Evolutionary conservation across 2,329 filamentous ascomycete genomes (phyloP).

Genomic region (Parasarocladium wereldwijsianum): DNA sequence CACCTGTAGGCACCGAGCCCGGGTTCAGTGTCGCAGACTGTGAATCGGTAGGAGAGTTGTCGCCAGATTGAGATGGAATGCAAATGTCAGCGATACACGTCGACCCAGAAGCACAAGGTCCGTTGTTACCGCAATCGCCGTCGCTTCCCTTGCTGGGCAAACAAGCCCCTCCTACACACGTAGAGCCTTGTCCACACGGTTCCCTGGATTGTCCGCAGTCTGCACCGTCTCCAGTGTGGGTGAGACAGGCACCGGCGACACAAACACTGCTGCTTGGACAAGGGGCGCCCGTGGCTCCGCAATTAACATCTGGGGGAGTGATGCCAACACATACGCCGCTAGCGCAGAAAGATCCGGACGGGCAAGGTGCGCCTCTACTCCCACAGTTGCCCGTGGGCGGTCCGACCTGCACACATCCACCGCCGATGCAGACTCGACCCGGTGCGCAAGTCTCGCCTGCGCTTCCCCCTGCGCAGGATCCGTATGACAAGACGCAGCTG

Average conservation of each 20-base stretch:
- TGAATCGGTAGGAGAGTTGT: too few relatives aligned
- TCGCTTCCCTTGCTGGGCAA: background rate
- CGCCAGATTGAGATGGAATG: too few relatives aligned
- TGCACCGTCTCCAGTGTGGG: background rate
- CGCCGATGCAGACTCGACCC: constrained; percentile 2
- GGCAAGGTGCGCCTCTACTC: constrained; percentile 1
- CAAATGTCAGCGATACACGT: constrained; percentile 2
- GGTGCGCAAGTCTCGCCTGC: constrained; percentile 1
- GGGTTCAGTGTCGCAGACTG: too few relatives aligned
- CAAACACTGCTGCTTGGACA: background rate
- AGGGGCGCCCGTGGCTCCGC: background rate
- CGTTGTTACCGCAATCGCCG: background rate
- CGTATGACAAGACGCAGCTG: background rate
- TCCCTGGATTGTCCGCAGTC: background rate
- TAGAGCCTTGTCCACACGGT: background rate
- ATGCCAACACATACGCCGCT: constrained; percentile 3
- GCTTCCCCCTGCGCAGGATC: constrained; percentile 1
- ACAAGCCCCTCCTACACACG: constrained; percentile 3
- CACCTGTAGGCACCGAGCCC: too few relatives aligned
- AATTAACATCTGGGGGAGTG: background rate
- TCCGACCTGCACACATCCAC: constrained; percentile 1
- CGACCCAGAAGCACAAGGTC: background rate
- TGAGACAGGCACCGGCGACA: background rate
- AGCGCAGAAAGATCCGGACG: constrained; percentile 1
- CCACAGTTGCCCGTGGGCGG: background rate